phyloP scores from a whole-genome alignment of 495 filamentous ascomycete genomes.

The Clavariopsis aquatica region DNA sequence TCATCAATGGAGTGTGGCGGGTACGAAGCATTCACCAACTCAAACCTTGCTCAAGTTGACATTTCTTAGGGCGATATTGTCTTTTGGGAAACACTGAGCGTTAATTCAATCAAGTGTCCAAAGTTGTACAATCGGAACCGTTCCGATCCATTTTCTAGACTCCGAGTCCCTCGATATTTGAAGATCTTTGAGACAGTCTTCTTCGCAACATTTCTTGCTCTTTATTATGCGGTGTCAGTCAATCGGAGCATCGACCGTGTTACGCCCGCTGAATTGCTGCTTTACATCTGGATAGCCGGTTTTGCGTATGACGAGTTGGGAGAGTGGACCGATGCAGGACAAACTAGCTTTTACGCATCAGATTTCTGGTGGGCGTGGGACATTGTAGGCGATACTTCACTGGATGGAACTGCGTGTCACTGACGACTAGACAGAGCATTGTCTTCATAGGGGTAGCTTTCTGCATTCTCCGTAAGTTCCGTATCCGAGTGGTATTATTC shows the following conservation, averaged over 20 bases:
- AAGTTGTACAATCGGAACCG: conserved; percentile 72
- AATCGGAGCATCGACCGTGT: conserved; percentile 53
- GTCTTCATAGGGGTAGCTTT: conserved; percentile 79
- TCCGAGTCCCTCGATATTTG: conserved; percentile 88
- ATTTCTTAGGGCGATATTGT: conserved; percentile 68
- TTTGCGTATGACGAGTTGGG: conserved; percentile 79
- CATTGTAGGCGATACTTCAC: conserved; percentile 46
- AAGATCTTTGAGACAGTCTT: conserved; percentile 88
- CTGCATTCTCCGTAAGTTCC: conserved; percentile 64
- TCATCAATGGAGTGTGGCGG: conserved; percentile 87
- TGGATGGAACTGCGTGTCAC: not conserved
- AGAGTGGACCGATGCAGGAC: conserved; percentile 33
- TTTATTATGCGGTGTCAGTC: conserved; percentile 85
- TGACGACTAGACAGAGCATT: conserved; percentile 51
- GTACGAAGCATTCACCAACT: conserved; percentile 6
- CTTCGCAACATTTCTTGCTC: conserved; percentile 73
- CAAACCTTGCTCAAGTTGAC: not conserved
- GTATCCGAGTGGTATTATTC: not conserved
- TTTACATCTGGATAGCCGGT: conserved; percentile 74
- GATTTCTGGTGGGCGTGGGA: conserved; percentile 94
- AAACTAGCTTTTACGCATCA: conserved; percentile 35
- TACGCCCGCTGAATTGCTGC: conserved; percentile 54
- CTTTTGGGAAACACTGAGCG: conserved; percentile 83
- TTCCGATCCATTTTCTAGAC: conserved; percentile 68
- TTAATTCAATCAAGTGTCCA: conserved; percentile 75